A percentile compares a stretch with the other conserved stretches of the same genome.
Conservation (phyloP, 352 stramenopile species). For the Phytopythium sindhum region DNA sequence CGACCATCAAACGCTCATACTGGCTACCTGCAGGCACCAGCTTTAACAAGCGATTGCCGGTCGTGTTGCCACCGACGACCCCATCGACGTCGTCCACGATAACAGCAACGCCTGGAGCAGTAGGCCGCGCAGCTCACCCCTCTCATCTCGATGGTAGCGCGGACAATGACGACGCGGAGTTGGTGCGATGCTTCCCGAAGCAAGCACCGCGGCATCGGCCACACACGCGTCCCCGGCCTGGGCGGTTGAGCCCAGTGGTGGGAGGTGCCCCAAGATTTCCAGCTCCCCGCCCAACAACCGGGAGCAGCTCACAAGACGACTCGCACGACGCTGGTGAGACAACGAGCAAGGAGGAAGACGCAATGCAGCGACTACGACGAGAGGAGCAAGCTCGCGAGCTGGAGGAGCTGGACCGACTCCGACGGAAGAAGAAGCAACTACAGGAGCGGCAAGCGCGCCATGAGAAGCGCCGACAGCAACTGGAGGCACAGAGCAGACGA, state of each 20-base stretch:
- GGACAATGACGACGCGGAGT: not conserved
- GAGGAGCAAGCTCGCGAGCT: not conserved
- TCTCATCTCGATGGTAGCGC: not conserved
- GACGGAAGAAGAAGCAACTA: not conserved
- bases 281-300: not conserved
- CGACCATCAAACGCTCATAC: constrained; percentile 60
- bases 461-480: constrained; percentile 34
- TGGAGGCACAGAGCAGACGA: constrained; percentile 29
- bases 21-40: constrained; percentile 59
- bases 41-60: constrained; percentile 36
- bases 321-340: not conserved
- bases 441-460: constrained; percentile 9
- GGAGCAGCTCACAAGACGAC: not conserved
- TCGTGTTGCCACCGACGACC: constrained; percentile 18
- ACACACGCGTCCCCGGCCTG: constrained; percentile 4
- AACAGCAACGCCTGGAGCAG: not conserved
- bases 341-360: not conserved
- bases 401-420: not conserved
- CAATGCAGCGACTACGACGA: not conserved
- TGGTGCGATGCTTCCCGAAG: constrained; percentile 3
- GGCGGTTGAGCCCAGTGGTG: constrained; percentile 3
- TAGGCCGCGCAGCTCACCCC: constrained; percentile 3
- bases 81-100: not conserved
- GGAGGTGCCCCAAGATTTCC: not conserved
- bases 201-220: not conserved